Percentiles rank a stretch among this genome's conserved stretches.
These are phyloP conservation scores for Bolboschoenus planiculmis DNA, from an alignment of 176 grass and related monocot species.

Conservation along the genomic window DNA sequence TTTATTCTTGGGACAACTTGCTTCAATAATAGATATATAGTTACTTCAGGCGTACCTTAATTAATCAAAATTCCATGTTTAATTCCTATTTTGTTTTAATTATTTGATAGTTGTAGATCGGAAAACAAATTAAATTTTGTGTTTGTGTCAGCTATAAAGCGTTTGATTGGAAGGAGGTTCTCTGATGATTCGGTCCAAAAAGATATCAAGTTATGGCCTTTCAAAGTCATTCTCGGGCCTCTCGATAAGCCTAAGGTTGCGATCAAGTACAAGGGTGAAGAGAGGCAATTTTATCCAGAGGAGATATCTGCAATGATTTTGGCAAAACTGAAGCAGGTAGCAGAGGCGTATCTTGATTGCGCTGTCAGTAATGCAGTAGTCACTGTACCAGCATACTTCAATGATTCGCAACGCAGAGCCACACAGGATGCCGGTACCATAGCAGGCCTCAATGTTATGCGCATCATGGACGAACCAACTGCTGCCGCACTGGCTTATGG, in stretches of 20 bases:
- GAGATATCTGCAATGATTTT: conserved; percentile 28
- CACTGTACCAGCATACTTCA: conserved; percentile 28
- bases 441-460: not conserved
- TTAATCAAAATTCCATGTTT: too few species aligned
- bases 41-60: too few species aligned
- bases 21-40: too few species aligned
- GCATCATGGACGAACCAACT: not conserved
- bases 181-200: conserved; percentile 14
- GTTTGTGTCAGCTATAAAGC: not conserved
- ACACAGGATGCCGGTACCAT: conserved; percentile 16
- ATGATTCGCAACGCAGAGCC: not conserved
- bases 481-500: conserved; percentile 21
- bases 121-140: not conserved
- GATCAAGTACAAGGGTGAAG: conserved; percentile 15
- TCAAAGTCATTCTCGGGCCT: conserved; percentile 12
- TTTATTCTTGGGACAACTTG: too few species aligned
- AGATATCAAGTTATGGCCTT: conserved; percentile 21
- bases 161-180: conserved; percentile 28
- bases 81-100: not conserved
- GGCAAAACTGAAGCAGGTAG: conserved; percentile 17
- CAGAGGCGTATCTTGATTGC: conserved; percentile 10
- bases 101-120: not conserved
- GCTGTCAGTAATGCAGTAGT: conserved; percentile 9
- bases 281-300: conserved; percentile 20
- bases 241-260: conserved; percentile 16